These are phyloP conservation scores for Trichoderma cornu-damae DNA, from an alignment of 2,329 filamentous ascomycete genomes.

Conservation along the genomic window DNA sequence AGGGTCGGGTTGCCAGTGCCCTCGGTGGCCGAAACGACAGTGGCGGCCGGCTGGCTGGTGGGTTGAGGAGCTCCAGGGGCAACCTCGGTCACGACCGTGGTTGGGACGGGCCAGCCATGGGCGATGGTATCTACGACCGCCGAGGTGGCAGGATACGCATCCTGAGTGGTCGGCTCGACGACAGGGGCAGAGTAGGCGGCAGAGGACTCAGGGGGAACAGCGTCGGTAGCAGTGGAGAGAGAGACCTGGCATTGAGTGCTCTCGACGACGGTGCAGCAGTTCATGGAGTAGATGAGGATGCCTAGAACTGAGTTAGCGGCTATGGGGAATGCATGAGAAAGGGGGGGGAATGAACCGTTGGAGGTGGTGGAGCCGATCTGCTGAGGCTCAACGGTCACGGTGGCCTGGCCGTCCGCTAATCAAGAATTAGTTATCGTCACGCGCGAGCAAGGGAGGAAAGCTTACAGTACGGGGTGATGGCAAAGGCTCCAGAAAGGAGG, in stretches of 20 bases:
- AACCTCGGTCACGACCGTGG: neutral
- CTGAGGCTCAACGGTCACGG: conserved; percentile 29
- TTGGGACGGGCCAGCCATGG: neutral
- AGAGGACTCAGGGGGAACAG: conserved; percentile 18
- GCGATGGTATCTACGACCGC: conserved; percentile 1
- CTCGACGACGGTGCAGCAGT: conserved; percentile 34
- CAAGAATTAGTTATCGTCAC: neutral
- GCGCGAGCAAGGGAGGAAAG: neutral
- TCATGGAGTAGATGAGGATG: conserved; percentile 32
- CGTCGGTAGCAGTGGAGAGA: conserved; percentile 26
- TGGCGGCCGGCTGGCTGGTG: conserved; percentile 4
- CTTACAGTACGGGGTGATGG: conserved; percentile 1
- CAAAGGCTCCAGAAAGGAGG: conserved; percentile 21
- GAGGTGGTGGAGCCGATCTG: conserved; percentile 31
- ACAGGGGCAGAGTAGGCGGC: conserved; percentile 2
- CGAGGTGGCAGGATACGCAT: neutral
- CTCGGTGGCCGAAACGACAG: conserved; percentile 23
- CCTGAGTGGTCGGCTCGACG: neutral
- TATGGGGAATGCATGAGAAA: neutral
- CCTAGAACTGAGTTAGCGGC: conserved; percentile 24
- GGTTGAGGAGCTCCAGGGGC: neutral
- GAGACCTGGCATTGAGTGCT: conserved; percentile 32
- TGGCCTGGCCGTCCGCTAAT: conserved; percentile 29
- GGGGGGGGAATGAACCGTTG: conserved; percentile 26
- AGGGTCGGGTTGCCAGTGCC: conserved; percentile 21